A percentile compares a stretch with the other conserved stretches of the same genome.
These are phyloP conservation scores for Gossypium thurberi DNA, from an alignment of 345 rosid species.

Conservation along the genomic window DNA sequence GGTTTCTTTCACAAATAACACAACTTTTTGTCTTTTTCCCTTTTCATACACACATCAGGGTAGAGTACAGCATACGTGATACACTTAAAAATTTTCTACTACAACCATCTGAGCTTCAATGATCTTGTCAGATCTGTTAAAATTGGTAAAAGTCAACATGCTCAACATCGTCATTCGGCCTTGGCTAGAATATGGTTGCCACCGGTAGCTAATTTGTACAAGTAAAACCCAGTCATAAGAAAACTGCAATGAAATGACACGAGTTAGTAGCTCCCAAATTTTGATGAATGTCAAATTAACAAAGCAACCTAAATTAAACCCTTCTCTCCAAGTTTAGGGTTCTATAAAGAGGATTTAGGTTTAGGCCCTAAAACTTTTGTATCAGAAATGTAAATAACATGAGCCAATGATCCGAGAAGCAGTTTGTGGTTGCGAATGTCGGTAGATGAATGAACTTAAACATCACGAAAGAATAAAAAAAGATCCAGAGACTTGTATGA, in stretches of 20 bases:
- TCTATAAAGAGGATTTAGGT: neutral
- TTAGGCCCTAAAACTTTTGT: neutral
- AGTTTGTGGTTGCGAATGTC: neutral
- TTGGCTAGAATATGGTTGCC: constrained; percentile 77
- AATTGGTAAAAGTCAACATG: neutral
- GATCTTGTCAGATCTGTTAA: neutral
- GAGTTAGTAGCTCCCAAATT: constrained; percentile 11
- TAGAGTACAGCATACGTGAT: constrained; percentile 5
- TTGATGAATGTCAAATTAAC: neutral
- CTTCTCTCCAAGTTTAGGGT: neutral
- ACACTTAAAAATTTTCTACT: neutral
- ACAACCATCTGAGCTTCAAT: neutral
- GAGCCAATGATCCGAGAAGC: neutral
- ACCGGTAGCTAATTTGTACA: constrained; percentile 74
- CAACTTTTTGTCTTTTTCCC: neutral
- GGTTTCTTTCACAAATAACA: constrained; percentile 2
- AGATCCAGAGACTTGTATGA: neutral
- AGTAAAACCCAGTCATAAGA: constrained; percentile 77
- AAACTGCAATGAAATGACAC: constrained; percentile 51
- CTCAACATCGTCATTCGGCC: constrained; percentile 43
- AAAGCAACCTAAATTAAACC: neutral
- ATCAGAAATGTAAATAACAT: neutral
- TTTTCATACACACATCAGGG: neutral
- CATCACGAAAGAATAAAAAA: neutral
- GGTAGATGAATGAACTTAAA: neutral